phyloP scores from a whole-genome alignment of 441 rosid species.

The Codiaeum variegatum region DNA sequence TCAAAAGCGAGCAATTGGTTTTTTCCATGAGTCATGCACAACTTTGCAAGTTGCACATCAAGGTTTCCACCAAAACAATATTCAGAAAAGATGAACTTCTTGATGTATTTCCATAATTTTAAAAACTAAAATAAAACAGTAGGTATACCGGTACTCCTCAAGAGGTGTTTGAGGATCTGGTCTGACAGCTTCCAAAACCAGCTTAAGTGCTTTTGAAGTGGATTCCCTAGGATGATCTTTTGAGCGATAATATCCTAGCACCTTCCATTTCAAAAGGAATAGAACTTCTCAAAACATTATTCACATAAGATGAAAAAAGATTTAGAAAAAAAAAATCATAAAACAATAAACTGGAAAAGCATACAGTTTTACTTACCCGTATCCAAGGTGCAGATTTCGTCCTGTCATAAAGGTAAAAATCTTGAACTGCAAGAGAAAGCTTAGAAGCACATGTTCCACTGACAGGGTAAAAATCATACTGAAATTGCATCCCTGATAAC shows the following conservation, averaged over 20 bases:
- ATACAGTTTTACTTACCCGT: slow-evolving; percentile 49
- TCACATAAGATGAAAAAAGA: neutral
- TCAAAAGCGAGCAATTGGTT: neutral
- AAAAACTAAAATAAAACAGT: slow-evolving; percentile 17
- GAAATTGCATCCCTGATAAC: slow-evolving; percentile 60
- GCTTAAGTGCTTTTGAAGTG: slow-evolving; percentile 74
- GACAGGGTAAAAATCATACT: slow-evolving; percentile 57
- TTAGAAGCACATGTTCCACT: slow-evolving; percentile 67
- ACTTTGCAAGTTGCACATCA: neutral
- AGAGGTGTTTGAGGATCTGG: slow-evolving; percentile 89
- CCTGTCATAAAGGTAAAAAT: slow-evolving; percentile 70
- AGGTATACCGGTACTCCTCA: slow-evolving; percentile 83
- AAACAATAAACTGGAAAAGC: slow-evolving; percentile 5
- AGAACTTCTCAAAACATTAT: slow-evolving; percentile 21
- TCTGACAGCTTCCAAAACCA: slow-evolving; percentile 84
- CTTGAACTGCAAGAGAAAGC: slow-evolving; percentile 64
- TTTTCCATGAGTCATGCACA: neutral
- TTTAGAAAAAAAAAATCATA: slow-evolving; percentile 5
- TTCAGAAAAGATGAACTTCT: neutral
- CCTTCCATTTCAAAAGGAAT: slow-evolving; percentile 42
- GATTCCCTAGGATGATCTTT: slow-evolving; percentile 91
- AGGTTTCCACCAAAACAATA: neutral
- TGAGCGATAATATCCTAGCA: slow-evolving; percentile 72
- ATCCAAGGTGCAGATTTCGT: slow-evolving; percentile 81
- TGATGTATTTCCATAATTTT: neutral